Conservation (phyloP, 805 yeast genomes). For the Komagataella mondaviorum region DNA sequence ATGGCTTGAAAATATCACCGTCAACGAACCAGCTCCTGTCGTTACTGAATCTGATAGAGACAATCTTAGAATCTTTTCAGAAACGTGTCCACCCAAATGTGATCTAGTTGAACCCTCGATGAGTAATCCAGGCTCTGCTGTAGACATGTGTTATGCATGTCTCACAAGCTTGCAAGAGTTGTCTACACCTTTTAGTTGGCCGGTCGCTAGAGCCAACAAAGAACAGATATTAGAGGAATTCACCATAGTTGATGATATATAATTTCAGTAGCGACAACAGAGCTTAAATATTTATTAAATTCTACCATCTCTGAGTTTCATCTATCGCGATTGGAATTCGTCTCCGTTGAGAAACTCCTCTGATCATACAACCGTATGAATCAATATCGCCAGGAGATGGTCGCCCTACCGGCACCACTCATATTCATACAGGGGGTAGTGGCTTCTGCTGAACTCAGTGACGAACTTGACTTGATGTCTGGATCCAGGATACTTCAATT, state of each 20-base stretch:
- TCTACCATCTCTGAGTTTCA: neutral
- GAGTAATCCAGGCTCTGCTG: conserved; percentile 5
- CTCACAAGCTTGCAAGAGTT: conserved; percentile 44
- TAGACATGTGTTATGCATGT: conserved; percentile 68
- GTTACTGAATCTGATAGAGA: conserved; percentile 25
- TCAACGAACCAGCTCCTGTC: conserved; percentile 36
- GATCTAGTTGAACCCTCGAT: conserved; percentile 9
- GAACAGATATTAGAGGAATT: conserved; percentile 16
- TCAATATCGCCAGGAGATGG: neutral
- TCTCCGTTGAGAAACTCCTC: neutral
- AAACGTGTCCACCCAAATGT: conserved; percentile 8
- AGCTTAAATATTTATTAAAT: too few relatives aligned
- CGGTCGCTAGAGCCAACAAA: conserved; percentile 11
- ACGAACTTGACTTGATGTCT: neutral
- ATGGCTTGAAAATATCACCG: conserved; percentile 65
- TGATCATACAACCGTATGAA: neutral
- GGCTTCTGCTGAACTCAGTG: neutral
- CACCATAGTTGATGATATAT: conserved; percentile 11
- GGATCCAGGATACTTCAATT: neutral
- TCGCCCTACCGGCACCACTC: neutral
- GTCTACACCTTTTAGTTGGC: conserved; percentile 16
- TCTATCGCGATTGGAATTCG: neutral
- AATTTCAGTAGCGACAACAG: neutral
- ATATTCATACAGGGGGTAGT: neutral
- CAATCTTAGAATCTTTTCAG: neutral